Conservation (phyloP, 441 rosid genomes). For the Euphorbia neoarborescens region DNA sequence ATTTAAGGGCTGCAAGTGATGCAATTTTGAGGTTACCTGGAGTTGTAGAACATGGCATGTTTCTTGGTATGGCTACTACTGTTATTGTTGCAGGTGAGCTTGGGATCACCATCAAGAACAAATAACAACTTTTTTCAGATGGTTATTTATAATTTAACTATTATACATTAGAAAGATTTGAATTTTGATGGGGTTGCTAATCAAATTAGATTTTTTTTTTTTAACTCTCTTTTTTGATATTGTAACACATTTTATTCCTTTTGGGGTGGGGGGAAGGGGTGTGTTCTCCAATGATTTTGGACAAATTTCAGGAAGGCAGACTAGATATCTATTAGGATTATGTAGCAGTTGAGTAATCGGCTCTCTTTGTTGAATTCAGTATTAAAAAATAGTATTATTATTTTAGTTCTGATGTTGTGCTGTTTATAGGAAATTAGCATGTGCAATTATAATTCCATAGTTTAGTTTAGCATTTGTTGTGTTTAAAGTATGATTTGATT, state of each 20-base stretch:
- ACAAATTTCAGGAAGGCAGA: background rate
- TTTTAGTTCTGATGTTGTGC: background rate
- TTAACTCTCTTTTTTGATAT: background rate
- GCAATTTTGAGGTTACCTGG: slow-evolving; percentile 68
- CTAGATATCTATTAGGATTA: slow-evolving; percentile 1
- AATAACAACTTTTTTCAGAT: slow-evolving; percentile 17
- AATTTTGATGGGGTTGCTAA: background rate
- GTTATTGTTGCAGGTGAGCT: slow-evolving; percentile 81
- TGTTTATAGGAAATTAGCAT: background rate
- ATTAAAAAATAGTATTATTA: background rate
- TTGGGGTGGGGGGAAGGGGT: background rate
- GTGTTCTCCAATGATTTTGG: background rate
- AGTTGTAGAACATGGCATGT: slow-evolving; percentile 92
- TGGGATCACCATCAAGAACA: slow-evolving; percentile 57
- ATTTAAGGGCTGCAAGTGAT: slow-evolving; percentile 62
- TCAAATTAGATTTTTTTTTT: background rate
- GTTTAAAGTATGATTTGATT: too few relatives aligned
- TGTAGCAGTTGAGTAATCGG: slow-evolving; percentile 13
- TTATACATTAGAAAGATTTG: background rate
- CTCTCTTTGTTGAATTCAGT: slow-evolving; percentile 2
- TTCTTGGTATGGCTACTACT: slow-evolving; percentile 81
- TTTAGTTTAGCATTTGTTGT: too few relatives aligned
- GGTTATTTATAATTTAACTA: background rate
- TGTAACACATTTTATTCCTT: background rate
- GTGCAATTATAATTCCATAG: too few relatives aligned